Evolutionary conservation across 352 stramenopile species (phyloP), one percentile per base, ranked within the genome.

Genomic region (Phytophthora kernoviae): DNA sequence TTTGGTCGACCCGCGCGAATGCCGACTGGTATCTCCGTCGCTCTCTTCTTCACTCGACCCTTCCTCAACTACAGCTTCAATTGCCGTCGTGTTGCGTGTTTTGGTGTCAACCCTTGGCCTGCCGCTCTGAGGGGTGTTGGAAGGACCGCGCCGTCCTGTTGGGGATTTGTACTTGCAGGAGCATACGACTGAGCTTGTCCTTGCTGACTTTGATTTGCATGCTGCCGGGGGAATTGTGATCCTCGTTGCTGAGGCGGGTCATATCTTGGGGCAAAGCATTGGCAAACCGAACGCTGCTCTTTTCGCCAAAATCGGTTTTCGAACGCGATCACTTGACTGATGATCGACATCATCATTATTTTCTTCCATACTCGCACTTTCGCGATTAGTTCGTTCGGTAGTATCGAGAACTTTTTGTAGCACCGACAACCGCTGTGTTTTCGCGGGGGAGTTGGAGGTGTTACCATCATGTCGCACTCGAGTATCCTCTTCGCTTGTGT

Each of bases 321-420:
- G 3, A 3, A 30, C 24, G 24, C 6, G 24, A 30, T 30, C 3
- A 6, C 24, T 30, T 30, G 24, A 30, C 24, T 30, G 24, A 21
- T 21, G 37, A 43, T 54, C 17, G 17, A 12, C 24, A 18, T 14
- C 8, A 11, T 42, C 30, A 39, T 12, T 2, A 46, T 14, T 24
- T 1, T 3, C 12, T 37, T 18, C 48, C 15, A 5, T 36, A 9
- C 4, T 24, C 7, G 11, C 21, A 14, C 6, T 20, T 21, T 43
- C 17, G 17, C 18, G 9, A 10, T 20, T 21, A 9, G 1, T 8
- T 20, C 15, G 41, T 10, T 17, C 15, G 9, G 20, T 6, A 1
- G 34, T 64, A 10, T 46, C 21, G 15, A 65, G 41, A 8, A 50
- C 22, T 9, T 63, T 54, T 30, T 56, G 24, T 43, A 7, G 18